A percentile compares a stretch with the other conserved stretches of the same genome.
Conservation (phyloP, 2,329 filamentous ascomycete genomes). For the Penicillium sp. region DNA sequence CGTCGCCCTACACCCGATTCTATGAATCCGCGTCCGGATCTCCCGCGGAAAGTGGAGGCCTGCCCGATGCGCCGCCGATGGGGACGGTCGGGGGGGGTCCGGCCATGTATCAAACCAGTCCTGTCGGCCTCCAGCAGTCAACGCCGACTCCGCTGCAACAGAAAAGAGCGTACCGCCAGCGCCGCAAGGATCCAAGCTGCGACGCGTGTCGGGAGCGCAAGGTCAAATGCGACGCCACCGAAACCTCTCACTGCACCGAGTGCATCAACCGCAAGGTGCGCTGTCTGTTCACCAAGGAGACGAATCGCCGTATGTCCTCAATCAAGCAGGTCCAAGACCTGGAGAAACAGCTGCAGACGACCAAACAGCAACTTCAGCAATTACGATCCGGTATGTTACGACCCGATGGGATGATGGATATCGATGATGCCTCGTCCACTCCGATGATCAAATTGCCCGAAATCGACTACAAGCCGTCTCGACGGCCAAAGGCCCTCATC, state of each 20-base stretch:
- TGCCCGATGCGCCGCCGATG: slow-evolving; percentile 31
- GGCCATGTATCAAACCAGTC: slow-evolving; percentile 28
- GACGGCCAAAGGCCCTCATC: slow-evolving; percentile 54
- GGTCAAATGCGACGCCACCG: slow-evolving; percentile 88
- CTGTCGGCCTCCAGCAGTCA: slow-evolving; percentile 45
- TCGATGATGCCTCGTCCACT: slow-evolving; percentile 39
- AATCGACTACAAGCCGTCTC: slow-evolving; percentile 60
- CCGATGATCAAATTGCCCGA: slow-evolving; percentile 55
- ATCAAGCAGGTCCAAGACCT: slow-evolving; percentile 99
- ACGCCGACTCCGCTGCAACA: slow-evolving; percentile 64
- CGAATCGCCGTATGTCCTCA: slow-evolving; percentile 95
- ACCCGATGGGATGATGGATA: slow-evolving; percentile 42
- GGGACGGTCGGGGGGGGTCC: slow-evolving; percentile 35
- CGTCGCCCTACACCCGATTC: slow-evolving; percentile 31
- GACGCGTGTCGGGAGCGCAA: slow-evolving; percentile 87
- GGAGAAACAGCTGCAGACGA: slow-evolving; percentile 78
- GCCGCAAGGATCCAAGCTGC: slow-evolving; percentile 93
- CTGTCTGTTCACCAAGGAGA: slow-evolving; percentile 98
- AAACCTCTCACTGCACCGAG: slow-evolving; percentile 92
- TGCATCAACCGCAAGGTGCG: slow-evolving; percentile 95
- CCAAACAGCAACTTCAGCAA: slow-evolving; percentile 72
- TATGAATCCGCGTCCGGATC: slow-evolving; percentile 39
- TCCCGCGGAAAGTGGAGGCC: slow-evolving; percentile 32
- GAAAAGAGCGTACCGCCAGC: slow-evolving; percentile 89
- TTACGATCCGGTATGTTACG: slow-evolving; percentile 60